These are phyloP conservation scores for Filobasidium wieringae DNA, from an alignment of 768 basidiomycete species.

Conservation along the genomic window DNA sequence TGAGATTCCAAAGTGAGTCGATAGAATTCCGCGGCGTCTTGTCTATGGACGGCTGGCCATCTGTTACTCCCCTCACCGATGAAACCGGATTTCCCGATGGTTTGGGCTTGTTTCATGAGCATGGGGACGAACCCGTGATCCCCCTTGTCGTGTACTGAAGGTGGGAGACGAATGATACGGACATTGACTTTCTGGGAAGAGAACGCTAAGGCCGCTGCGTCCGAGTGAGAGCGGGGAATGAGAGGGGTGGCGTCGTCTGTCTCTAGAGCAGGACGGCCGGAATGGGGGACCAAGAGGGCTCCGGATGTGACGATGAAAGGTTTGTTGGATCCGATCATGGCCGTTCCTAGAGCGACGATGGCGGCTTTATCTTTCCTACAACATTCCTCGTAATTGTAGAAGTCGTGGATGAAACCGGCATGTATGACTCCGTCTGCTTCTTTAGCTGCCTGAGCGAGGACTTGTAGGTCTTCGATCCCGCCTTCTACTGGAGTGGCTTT, in stretches of 20 bases:
- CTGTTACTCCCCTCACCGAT: slow-evolving; percentile 14
- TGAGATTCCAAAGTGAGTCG: slow-evolving; percentile 25
- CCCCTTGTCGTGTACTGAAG: slow-evolving; percentile 12
- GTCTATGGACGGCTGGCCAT: slow-evolving; percentile 22
- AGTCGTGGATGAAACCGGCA: slow-evolving; percentile 25
- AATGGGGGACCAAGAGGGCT: not conserved
- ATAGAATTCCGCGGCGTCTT: slow-evolving; percentile 22
- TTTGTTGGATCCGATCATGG: slow-evolving; percentile 19
- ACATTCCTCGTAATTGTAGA: not conserved
- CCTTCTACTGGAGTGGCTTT: slow-evolving; percentile 19
- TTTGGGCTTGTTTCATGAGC: slow-evolving; percentile 11
- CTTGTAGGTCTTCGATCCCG: slow-evolving; percentile 20
- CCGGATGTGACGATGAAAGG: slow-evolving; percentile 19
- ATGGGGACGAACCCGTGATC: slow-evolving; percentile 14
- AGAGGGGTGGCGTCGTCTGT: not conserved
- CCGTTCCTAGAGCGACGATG: slow-evolving; percentile 17
- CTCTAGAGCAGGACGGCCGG: not conserved
- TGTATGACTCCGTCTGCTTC: slow-evolving; percentile 25
- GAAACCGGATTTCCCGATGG: slow-evolving; percentile 10
- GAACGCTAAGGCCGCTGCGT: slow-evolving; percentile 7
- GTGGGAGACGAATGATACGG: slow-evolving; percentile 16
- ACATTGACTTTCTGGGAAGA: slow-evolving; percentile 12
- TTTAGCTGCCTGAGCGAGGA: slow-evolving; percentile 10
- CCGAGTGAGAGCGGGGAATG: slow-evolving; percentile 2
- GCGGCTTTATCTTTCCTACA: slow-evolving; percentile 16